These are phyloP conservation scores for Metschnikowia cubensis DNA, from an alignment of 805 yeast genomes.

Conservation along the genomic window DNA sequence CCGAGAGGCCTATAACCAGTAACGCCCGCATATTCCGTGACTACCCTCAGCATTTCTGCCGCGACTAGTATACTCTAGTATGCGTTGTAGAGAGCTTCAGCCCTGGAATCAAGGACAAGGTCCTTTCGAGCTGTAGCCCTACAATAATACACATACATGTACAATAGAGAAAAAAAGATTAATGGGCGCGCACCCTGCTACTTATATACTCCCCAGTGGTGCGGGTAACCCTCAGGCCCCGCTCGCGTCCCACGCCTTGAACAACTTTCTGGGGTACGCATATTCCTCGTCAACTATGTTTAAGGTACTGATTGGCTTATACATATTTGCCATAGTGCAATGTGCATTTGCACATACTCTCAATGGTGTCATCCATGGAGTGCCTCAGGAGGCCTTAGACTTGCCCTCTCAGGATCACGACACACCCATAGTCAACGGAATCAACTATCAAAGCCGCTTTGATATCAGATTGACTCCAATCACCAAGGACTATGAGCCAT, in stretches of 20 bases:
- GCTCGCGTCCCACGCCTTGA: background rate
- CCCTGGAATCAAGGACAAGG: constrained; percentile 25
- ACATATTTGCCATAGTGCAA: background rate
- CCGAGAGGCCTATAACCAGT: constrained; percentile 17
- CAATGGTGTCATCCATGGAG: constrained; percentile 5
- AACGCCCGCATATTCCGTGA: constrained; percentile 42
- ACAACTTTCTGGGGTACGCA: background rate
- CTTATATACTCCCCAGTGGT: constrained; percentile 12
- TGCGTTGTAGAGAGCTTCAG: constrained; percentile 49
- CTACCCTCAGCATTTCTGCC: constrained; percentile 26
- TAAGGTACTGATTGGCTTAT: background rate
- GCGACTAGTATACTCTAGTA: constrained; percentile 42
- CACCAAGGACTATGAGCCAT: background rate
- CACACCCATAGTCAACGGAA: constrained; percentile 29
- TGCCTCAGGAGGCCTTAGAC: constrained; percentile 24
- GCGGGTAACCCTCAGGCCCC: constrained; percentile 25
- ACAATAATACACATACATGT: constrained; percentile 49
- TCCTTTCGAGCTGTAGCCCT: constrained; percentile 36
- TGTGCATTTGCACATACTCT: background rate
- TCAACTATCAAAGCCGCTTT: constrained; percentile 32
- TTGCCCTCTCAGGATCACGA: constrained; percentile 6
- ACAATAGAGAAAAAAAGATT: constrained; percentile 31
- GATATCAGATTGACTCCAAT: constrained; percentile 21
- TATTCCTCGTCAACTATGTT: background rate
- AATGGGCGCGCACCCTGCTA: background rate